Conservation (phyloP, 2,329 filamentous ascomycete species). For the Exophiala calicioides region DNA sequence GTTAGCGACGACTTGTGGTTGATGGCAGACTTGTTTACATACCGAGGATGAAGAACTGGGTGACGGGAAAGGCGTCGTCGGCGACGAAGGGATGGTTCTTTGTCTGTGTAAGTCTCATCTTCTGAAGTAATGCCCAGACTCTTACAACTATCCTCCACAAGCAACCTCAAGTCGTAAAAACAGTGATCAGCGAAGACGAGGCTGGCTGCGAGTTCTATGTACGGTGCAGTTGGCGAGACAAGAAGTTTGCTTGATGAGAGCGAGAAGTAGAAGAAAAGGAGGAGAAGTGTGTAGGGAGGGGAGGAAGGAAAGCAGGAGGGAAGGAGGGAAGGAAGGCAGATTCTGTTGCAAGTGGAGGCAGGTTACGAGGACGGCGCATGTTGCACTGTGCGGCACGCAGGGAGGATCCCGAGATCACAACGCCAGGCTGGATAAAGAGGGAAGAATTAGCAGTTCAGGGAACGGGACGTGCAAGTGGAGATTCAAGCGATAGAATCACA, state of each 20-base stretch:
- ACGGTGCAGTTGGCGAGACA: not conserved
- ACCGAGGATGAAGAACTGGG: constrained; percentile 85
- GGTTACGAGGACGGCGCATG: too few relatives aligned
- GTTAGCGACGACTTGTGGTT: constrained; percentile 7
- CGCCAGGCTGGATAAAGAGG: not conserved
- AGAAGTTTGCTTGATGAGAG: not conserved
- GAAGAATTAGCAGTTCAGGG: not conserved
- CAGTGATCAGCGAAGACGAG: not conserved
- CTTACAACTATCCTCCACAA: constrained; percentile 48
- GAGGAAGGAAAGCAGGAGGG: not conserved
- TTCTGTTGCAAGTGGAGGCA: not conserved
- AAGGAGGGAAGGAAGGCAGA: not conserved
- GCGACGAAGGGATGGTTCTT: constrained; percentile 54
- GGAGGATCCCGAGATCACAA: not conserved
- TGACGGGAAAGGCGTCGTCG: constrained; percentile 74
- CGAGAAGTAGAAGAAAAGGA: not conserved
- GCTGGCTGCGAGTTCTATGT: not conserved
- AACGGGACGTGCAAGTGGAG: not conserved
- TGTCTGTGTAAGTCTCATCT: constrained; percentile 62
- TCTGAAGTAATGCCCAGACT: constrained; percentile 49
- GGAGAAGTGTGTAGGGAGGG: not conserved
- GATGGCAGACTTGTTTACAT: constrained; percentile 40
- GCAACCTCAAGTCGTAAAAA: constrained; percentile 1
- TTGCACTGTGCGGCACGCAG: constrained; percentile 2
- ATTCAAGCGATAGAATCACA: too few relatives aligned